Evolutionary conservation across 1,284 basidiomycete species (phyloP), one percentile per base, ranked within the genome.

Genomic region (Pseudozyma sp.): DNA sequence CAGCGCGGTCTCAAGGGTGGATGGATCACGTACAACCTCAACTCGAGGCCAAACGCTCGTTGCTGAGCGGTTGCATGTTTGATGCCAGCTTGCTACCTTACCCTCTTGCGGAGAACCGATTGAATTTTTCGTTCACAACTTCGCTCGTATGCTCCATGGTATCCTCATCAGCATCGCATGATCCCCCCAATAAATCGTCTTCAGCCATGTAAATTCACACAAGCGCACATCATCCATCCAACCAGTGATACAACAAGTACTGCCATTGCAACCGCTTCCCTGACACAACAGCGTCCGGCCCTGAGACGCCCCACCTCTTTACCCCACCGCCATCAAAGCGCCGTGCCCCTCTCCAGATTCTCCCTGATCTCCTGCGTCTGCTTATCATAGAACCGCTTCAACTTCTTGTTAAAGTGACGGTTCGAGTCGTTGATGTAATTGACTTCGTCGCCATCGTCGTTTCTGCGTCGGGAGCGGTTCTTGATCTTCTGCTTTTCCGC

Each of bases 381-480:
- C 83, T 96, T 94, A 89, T 98, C 94, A 87, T 94, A 99, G 87
- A 94, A 99, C 68, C 96, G 89, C 19, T 92, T 91, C 86, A 98
- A 94, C 92, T 93, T 99, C 87, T 95, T 95, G 90, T 98, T 99
- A 89, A 98, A 99, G 55, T 96, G 93, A 80, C 93, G 91, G 87
- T 99, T 99, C 85, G 75, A 91, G 85, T 97, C 94, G 88, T 99
- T 99, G 90, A 99, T 99, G 84, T 99, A 99, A 13, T 94, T 98
- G 85, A 99, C 93, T 77, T 97, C 94, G 70, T 96, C 92, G 54
- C 92, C 91, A 80, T 97, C 94, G 86, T 96, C 94, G 83, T 88
- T 87, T 64, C 94, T 89, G 85, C 94, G 93, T 73, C 94, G 88
- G 39, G 92, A 93, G 86, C 93, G 91, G 82, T 93, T 95, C 29